phyloP scores from a whole-genome alignment of 176 grass and related monocot species.

The Avena sativa region DNA sequence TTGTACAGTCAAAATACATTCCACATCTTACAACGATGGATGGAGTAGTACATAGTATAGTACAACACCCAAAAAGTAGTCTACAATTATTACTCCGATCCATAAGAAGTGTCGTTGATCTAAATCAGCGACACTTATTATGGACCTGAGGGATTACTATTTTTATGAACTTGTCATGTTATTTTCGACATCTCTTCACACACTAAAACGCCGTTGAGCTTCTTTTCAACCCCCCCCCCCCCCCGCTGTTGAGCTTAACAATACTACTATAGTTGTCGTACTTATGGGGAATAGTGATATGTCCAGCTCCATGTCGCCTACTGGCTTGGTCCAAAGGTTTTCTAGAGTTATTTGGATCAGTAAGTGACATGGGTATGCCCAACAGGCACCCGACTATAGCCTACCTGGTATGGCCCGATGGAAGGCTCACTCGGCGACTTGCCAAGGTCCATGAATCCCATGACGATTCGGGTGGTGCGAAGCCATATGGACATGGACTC shows the following conservation, averaged over 20 bases:
- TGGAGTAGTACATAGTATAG: background rate
- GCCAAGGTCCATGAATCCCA: no score
- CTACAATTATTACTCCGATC: background rate
- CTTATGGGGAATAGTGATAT: background rate
- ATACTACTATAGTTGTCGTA: background rate
- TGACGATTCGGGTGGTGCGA: no score
- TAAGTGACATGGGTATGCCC: background rate
- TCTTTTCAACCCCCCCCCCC: no score
- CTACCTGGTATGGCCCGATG: no score
- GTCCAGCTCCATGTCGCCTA: background rate
- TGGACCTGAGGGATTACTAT: background rate
- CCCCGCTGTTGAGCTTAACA: background rate
- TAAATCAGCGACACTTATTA: no score
- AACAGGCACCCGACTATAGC: no score
- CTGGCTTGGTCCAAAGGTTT: background rate
- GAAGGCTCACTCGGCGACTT: no score
- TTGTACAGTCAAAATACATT: background rate
- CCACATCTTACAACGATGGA: background rate
- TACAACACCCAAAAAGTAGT: conserved; percentile 19
- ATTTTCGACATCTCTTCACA: background rate
- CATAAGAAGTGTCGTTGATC: no score
- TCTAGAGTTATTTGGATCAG: background rate
- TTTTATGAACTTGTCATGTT: background rate
- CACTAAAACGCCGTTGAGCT: background rate
- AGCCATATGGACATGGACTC: no score